Evolutionary conservation across 768 basidiomycete genomes (phyloP), one percentile per base, ranked within the genome.

Genomic region (Panaeolus papilionaceus): DNA sequence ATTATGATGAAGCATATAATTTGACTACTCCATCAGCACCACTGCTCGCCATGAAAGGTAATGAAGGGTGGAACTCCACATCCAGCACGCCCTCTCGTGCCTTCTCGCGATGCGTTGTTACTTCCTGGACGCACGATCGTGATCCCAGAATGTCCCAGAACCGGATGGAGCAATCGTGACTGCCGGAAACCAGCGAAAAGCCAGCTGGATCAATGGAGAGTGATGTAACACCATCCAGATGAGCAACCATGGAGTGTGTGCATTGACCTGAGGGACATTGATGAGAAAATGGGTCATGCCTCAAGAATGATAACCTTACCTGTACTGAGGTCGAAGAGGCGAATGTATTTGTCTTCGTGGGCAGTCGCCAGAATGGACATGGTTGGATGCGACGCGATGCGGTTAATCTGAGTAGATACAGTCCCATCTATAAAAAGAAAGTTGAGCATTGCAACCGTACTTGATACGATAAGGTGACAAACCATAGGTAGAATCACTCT

Each of bases 11-110:
- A 69, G 93, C 92, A 77, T 93, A 98, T 33, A 98, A 83, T 79
- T 95, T 95, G 68, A 98, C 89, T 54, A 95, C 91, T 33, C 96
- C 96, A 79, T 98, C 97, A 12, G 95, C 94, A n/a, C 97, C 97
- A 20, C 94, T 93, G 76, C 94, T 97, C 16, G 92, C 94, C 86
- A 98, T 89, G 74, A 96, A 89, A 37, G 93, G 92, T 66, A 96
- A 78, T 68, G 91, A 86, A 12, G 91, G 89, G 75, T 95, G 93
- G 80, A 93, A 93, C 70, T 92, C 90, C 12, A 97, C 91, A 72
- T 90, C 93, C 69, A 98, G 83, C 23, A 97, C 94, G 45, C 98
- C 98, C 77, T 98, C 96, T 64, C 89, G 86, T 47, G 89, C 92
- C 79, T 96, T 97, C 81, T 91, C 88, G 61, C 97, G 88, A 80